These are phyloP conservation scores for Ophiocordyceps polyrhachis-furcata DNA, from an alignment of 2,329 filamentous ascomycete species.

Conservation along the genomic window DNA sequence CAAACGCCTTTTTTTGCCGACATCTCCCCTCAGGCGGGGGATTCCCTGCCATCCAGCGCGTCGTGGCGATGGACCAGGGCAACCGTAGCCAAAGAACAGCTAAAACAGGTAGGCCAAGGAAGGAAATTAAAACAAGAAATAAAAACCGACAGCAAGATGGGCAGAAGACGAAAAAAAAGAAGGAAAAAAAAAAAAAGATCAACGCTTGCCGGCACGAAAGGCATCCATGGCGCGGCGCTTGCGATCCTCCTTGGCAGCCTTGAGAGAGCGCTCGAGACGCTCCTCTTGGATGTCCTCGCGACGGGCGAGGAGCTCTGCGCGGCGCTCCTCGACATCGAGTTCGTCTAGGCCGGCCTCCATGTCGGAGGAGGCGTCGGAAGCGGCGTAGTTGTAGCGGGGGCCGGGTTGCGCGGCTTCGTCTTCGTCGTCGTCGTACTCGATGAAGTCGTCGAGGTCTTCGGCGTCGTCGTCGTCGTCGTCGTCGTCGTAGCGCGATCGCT, in stretches of 20 bases:
- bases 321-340: constrained; percentile 51
- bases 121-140: not conserved
- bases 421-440: constrained; percentile 41
- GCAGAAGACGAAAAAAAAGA: not conserved
- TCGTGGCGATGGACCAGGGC: not conserved
- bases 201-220: constrained; percentile 12
- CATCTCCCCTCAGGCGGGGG: too few relatives aligned
- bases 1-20: not conserved
- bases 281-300: constrained; percentile 50
- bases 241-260: constrained; percentile 41
- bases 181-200: not conserved
- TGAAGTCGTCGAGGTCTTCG: constrained; percentile 41
- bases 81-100: not conserved
- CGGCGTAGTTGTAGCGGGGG: constrained; percentile 19
- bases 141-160: too few relatives aligned
- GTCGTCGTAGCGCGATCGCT: constrained; percentile 19
- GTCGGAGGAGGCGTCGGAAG: constrained; percentile 49
- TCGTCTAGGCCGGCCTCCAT: constrained; percentile 65
- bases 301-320: constrained; percentile 41
- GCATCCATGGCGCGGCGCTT: constrained; percentile 23
- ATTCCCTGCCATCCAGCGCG: too few relatives aligned
- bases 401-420: constrained; percentile 14
- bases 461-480: constrained; percentile 39
- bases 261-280: constrained; percentile 40
- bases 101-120: not conserved